Base-by-base conservation (phyloP, 2,329 filamentous ascomycete genomes). In the Hypoxylon sp. region DNA sequence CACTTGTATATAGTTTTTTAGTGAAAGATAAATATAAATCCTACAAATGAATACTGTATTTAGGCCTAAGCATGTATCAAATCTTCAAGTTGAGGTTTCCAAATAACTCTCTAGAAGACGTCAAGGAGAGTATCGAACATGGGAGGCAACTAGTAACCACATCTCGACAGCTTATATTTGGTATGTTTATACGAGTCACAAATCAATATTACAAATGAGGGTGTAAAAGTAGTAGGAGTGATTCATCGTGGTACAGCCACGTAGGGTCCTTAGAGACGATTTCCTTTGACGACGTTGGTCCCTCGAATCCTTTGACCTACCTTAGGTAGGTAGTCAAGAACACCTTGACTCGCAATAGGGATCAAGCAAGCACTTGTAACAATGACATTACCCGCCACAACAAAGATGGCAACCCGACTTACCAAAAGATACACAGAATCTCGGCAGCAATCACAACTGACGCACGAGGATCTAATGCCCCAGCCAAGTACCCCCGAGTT, bases 401-500 rank as follows among this genome's bases (percentile, higher is more conserved):
- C 36, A 61, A 61, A 61, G 59, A 28, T 9, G 25, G 17, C 10
- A 13, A 6, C 19, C 21, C 2, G 14, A 25, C 13, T 14, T 30
- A 38, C 19, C 36, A 55, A 55, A 23, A 30, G 46, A 30, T 14
- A 49, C 25, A 13, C 21, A 7, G 25, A 19, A 17, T 14, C 7
- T 38, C 3, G 13, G 21, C 11, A 30, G 14, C 21, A 55, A 49
- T 28, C 41, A 61, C 30, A 5, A n/a, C 17, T 55, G 59, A 49
- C 19, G 32, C 50, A 51, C 9, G 28, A 23, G 41, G 32, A 11
- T 28, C 23, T 2, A 21, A 7, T 10, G 21, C 30, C 14, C 11
- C 23, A 36, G 10, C 13, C 23, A 28, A 38, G 38, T 36, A 34
- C 30, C 17, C 17, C 23, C 17, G 25, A 52, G 6, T 36, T 14